A percentile compares a stretch with the other conserved stretches of the same genome.
These are phyloP conservation scores for Rhodotorula graminis DNA, from an alignment of 768 basidiomycete species.

Conservation along the genomic window DNA sequence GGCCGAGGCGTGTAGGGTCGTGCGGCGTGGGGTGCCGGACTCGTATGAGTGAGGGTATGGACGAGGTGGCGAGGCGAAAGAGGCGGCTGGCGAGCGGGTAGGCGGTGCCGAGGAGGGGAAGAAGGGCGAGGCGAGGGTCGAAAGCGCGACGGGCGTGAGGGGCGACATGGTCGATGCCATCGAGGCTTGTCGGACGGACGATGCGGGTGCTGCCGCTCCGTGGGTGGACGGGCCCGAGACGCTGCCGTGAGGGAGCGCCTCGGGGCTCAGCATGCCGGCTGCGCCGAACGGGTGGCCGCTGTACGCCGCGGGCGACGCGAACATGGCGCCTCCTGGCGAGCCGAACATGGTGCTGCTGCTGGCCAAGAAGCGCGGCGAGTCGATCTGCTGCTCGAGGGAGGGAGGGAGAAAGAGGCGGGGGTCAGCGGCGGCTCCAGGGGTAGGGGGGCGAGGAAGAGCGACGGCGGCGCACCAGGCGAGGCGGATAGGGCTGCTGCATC, in stretches of 20 bases:
- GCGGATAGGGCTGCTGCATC: constrained; percentile 6
- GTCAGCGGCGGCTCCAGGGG: not conserved
- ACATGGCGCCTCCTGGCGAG: constrained; percentile 1
- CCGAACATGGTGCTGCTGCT: not conserved
- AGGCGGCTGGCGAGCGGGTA: not conserved
- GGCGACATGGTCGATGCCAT: not conserved
- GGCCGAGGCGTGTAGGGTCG: constrained; percentile 15
- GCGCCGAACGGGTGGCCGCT: constrained; percentile 6
- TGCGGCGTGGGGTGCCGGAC: not conserved
- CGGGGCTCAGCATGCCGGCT: not conserved
- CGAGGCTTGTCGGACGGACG: not conserved
- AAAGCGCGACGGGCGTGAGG: not conserved
- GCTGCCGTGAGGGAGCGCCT: no score
- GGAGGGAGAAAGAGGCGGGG: no score
- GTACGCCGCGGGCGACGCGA: constrained; percentile 17
- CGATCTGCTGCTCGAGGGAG: not conserved
- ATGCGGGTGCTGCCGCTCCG: not conserved
- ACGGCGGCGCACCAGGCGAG: not conserved
- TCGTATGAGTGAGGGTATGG: no score
- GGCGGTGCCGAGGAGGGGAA: not conserved
- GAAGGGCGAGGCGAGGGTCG: not conserved
- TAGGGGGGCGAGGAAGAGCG: not conserved
- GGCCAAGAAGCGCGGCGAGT: not conserved
- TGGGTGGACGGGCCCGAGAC: not conserved
- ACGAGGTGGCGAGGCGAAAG: not conserved